phyloP scores from a whole-genome alignment of 2,329 filamentous ascomycete species.

The Cordyceps farinosa region DNA sequence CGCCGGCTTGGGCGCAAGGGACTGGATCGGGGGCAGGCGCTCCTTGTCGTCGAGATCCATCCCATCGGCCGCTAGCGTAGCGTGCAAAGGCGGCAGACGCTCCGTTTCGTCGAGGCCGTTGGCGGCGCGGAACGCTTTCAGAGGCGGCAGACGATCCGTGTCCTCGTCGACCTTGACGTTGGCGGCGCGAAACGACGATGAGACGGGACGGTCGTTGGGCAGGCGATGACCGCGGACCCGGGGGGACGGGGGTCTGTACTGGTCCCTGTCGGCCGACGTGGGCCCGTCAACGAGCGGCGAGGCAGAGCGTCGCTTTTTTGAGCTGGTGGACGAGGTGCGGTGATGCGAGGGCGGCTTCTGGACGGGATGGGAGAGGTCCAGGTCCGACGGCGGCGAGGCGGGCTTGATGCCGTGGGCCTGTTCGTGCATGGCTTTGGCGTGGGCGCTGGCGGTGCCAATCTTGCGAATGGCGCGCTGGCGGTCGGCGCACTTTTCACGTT shows the following conservation, averaged over 20 bases:
- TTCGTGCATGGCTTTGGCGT: constrained; percentile 14
- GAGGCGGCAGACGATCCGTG: constrained; percentile 12
- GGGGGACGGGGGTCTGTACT: constrained; percentile 6
- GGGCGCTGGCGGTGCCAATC: constrained; percentile 10
- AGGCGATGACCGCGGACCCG: constrained; percentile 6
- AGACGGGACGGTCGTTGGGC: constrained; percentile 6
- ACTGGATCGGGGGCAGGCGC: constrained; percentile 10
- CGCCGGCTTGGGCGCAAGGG: neutral
- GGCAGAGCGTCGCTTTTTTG: constrained; percentile 5
- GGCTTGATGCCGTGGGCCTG: constrained; percentile 10
- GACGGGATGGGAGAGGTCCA: neutral
- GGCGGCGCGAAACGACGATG: constrained; percentile 9
- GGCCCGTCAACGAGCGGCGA: constrained; percentile 6
- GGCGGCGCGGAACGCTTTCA: constrained; percentile 8
- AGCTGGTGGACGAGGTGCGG: neutral
- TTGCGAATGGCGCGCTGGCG: constrained; percentile 12
- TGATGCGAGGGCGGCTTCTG: constrained; percentile 11
- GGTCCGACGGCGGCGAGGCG: constrained; percentile 1
- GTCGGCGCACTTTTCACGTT: constrained; percentile 17
- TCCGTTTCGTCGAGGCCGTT: constrained; percentile 2
- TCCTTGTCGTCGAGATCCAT: constrained; percentile 17
- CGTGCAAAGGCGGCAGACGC: constrained; percentile 11
- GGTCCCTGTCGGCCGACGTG: neutral
- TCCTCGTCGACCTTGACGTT: constrained; percentile 7
- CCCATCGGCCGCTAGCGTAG: constrained; percentile 7